Base-by-base conservation (phyloP, 1,284 basidiomycete species). In the Cryptococcus deneoformans region DNA sequence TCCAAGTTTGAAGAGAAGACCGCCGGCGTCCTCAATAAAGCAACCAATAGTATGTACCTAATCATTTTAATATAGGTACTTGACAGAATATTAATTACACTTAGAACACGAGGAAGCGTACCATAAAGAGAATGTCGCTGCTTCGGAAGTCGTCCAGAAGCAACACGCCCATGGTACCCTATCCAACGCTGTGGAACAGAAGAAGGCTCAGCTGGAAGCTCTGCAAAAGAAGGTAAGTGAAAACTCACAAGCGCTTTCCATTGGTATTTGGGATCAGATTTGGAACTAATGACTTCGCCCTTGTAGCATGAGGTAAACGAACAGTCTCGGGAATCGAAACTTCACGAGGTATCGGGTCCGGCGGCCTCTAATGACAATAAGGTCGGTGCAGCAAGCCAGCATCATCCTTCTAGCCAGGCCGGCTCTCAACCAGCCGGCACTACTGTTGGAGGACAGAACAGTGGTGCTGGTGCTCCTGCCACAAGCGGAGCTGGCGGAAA, bases 1-100 rank as follows among this genome's bases (percentile, higher is more conserved):
- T 59, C 58, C 37, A 69, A 71, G 57, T 52, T 51, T 1, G 68
- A 71, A 61, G 60, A 68, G 35, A 73, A 75, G 64, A 58, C 69
- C 16, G 59, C 61, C 5, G 50, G 53, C 14, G 66, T 71, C 35
- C 59, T 74, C 14, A 64, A 60, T 61, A 70, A 75, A 54, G 57
- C 70, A 16, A 58, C 59, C 37, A 57, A 65, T 16, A 65, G 72
- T 72, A 49, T 61, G 72, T 66, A 9, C 43, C 9, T n/a, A 8
- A 2, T 42, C 6, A 5, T 46, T 38, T 43, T 20, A 12, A 14
- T 3, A 8, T 45, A 37, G 46, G 5, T 52, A 36, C 14, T 20
- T 24, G 20, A 6, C 37, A 9, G 34, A 11, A 11, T 6, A 38
- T 54, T 29, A 29, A 29, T 29, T 29, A 29, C 5, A 29, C 29